phyloP scores from a whole-genome alignment of 139 green algal genomes.

The Pseudopediastrum boryanum region DNA sequence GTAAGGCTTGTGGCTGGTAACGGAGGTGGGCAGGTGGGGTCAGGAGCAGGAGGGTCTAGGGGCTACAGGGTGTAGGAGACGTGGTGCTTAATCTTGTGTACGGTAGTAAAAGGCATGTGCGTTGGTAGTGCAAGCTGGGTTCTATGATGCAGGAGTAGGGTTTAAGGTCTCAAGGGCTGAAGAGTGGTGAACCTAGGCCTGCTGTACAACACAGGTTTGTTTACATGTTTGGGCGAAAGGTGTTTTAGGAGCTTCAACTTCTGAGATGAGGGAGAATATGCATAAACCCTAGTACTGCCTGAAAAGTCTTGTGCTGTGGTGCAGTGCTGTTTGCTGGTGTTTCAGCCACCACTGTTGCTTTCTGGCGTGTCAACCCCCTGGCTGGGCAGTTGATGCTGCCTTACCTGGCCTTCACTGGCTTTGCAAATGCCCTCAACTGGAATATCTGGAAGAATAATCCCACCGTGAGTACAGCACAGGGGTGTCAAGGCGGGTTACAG shows the following conservation, averaged over 20 bases:
- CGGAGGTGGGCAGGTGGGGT: too few species aligned
- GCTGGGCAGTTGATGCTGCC: slow-evolving; percentile 35
- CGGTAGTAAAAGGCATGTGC: too few species aligned
- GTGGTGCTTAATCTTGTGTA: too few species aligned
- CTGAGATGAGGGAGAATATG: background rate
- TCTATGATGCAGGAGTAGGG: background rate
- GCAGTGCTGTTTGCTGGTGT: slow-evolving; percentile 25
- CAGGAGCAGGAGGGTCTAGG: too few species aligned
- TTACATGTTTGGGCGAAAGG: background rate
- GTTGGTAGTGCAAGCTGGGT: background rate
- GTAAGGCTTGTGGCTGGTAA: too few species aligned
- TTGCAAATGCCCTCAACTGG: slow-evolving; percentile 33
- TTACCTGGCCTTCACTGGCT: slow-evolving; percentile 13
- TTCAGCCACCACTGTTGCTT: slow-evolving; percentile 20
- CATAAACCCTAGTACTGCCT: background rate
- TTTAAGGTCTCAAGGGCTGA: too few species aligned
- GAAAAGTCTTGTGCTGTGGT: background rate
- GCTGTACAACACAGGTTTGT: background rate
- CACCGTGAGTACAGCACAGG: slow-evolving; percentile 4
- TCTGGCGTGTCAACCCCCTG: slow-evolving; percentile 24
- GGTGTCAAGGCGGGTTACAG: too few species aligned
- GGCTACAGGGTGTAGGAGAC: too few species aligned
- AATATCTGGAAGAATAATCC: slow-evolving; percentile 29
- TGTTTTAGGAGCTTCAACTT: background rate
- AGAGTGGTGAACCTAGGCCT: background rate